Evolutionary conservation across 345 rosid species (phyloP).

Genomic region (Rhizophora apiculata): DNA sequence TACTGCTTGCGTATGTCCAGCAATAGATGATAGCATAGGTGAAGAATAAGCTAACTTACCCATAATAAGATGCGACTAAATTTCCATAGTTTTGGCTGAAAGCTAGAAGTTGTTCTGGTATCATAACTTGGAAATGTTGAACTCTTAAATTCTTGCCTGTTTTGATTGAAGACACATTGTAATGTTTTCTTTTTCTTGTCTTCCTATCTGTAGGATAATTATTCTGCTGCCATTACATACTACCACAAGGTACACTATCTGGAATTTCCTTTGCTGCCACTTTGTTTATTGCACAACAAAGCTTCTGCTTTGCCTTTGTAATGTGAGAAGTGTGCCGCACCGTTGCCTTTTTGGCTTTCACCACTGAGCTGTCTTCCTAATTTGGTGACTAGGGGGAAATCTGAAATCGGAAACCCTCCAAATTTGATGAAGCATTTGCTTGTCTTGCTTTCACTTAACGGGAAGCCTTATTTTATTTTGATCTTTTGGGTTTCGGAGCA

Average conservation of each 20-base stretch:
- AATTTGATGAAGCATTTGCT: not conserved
- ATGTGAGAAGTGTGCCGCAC: not conserved
- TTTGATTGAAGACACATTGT: conserved; percentile 6
- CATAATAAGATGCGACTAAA: too few relatives aligned
- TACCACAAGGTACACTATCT: conserved; percentile 66
- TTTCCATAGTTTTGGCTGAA: too few relatives aligned
- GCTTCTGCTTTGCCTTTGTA: not conserved
- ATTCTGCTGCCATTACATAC: conserved; percentile 69
- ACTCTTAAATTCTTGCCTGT: not conserved
- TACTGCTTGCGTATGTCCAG: too few relatives aligned
- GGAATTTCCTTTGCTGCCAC: not conserved
- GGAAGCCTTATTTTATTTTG: not conserved
- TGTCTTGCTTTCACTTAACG: not conserved
- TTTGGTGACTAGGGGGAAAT: not conserved
- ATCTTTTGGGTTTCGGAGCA: conserved; percentile 22
- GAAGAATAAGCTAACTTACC: too few relatives aligned
- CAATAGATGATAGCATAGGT: too few relatives aligned
- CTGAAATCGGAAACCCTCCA: not conserved
- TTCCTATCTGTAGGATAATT: conserved; percentile 52
- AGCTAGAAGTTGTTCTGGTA: too few relatives aligned
- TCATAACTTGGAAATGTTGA: too few relatives aligned
- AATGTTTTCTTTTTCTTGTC: not conserved
- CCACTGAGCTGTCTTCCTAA: not conserved
- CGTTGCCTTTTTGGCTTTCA: too few relatives aligned
- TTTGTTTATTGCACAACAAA: not conserved